Percentiles rank a stretch among this genome's conserved stretches.
phyloP scores from a whole-genome alignment of 2,329 filamentous ascomycete species.

The Botrytis pseudocinerea region DNA sequence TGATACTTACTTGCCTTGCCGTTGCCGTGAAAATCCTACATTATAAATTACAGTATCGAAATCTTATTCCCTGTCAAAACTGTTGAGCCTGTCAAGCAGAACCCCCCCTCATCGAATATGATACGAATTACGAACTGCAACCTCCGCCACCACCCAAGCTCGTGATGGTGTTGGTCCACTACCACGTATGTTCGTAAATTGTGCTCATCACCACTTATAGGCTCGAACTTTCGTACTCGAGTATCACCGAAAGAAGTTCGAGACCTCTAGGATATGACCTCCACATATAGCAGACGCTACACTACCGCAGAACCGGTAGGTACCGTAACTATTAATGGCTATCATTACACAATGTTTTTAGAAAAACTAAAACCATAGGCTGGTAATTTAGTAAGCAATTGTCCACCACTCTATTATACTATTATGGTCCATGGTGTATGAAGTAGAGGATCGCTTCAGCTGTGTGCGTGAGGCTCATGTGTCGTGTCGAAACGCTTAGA shows the following conservation, averaged over 20 bases:
- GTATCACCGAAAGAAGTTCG: conserved; percentile 3
- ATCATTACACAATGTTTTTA: background rate
- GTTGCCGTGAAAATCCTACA: conserved; percentile 1
- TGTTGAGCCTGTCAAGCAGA: background rate
- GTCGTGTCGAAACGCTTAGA: background rate
- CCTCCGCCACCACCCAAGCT: conserved; percentile 4
- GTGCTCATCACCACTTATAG: background rate
- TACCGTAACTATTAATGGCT: background rate
- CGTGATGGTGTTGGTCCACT: conserved; percentile 6
- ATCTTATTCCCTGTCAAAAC: background rate
- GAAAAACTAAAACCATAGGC: background rate
- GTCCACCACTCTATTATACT: background rate
- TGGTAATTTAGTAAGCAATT: background rate
- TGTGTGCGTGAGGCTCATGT: background rate
- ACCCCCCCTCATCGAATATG: background rate
- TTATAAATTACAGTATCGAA: background rate
- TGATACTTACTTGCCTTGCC: conserved; percentile 2
- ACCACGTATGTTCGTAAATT: conserved; percentile 9
- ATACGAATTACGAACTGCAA: conserved; percentile 1
- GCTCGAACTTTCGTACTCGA: conserved; percentile 6
- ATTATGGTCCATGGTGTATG: background rate
- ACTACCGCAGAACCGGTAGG: background rate
- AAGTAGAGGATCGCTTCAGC: background rate
- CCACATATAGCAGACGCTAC: background rate
- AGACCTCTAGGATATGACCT: conserved; percentile 4